Conservation (phyloP, 2,329 filamentous ascomycete genomes). For the Xylaria digitata region DNA sequence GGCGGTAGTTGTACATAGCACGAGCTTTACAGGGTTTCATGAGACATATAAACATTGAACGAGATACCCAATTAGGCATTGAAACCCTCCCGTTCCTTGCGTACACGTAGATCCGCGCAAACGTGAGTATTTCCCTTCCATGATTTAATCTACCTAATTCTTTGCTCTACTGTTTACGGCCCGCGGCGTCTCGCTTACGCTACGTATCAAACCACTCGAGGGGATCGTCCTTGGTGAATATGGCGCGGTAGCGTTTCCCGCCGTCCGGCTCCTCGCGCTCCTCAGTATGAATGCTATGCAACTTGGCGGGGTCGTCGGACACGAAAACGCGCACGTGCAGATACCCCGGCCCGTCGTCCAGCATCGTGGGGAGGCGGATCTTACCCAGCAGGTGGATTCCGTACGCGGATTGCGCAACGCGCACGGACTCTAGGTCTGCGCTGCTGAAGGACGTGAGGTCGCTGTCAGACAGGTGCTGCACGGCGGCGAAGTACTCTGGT, state of each 20-base stretch:
- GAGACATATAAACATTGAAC: constrained; percentile 31
- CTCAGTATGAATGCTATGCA: constrained; percentile 62
- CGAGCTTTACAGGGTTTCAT: constrained; percentile 16
- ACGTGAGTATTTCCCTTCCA: not conserved
- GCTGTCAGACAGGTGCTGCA: constrained; percentile 53
- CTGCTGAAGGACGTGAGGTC: constrained; percentile 53
- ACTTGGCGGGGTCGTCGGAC: constrained; percentile 53
- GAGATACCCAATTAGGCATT: constrained; percentile 41
- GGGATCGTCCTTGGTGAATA: constrained; percentile 59
- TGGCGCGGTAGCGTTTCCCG: constrained; percentile 57
- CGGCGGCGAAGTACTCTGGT: constrained; percentile 65
- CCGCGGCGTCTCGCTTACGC: not conserved
- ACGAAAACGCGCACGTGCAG: constrained; percentile 62
- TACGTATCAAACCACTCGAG: constrained; percentile 67
- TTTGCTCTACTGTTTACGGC: not conserved
- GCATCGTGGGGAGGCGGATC: constrained; percentile 58
- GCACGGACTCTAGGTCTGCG: constrained; percentile 58
- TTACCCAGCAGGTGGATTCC: constrained; percentile 63
- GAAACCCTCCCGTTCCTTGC: not conserved
- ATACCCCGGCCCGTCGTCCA: constrained; percentile 54
- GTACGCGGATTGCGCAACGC: constrained; percentile 60
- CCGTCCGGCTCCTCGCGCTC: constrained; percentile 57
- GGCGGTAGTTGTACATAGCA: constrained; percentile 17
- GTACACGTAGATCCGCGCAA: not conserved
- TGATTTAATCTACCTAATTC: not conserved